Conservation (phyloP, 1,139 yeast genomes). For the Zhuliangozyma blackwelliae region DNA sequence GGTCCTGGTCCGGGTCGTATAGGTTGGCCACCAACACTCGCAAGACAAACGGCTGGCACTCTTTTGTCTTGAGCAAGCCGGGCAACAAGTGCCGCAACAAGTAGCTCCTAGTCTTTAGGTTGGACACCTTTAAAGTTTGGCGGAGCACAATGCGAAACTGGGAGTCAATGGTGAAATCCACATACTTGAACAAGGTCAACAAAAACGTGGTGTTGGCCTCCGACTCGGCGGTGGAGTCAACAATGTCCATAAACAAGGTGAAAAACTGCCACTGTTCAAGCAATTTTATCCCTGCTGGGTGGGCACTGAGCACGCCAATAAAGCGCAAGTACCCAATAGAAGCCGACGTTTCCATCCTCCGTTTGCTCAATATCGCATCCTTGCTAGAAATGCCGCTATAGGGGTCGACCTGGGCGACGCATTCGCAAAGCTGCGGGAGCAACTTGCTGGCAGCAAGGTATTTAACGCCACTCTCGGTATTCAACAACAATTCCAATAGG, state of each 20-base stretch:
- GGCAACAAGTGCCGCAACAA: constrained; percentile 56
- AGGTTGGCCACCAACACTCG: constrained; percentile 62
- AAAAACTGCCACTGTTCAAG: constrained; percentile 82
- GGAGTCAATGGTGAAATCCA: constrained; percentile 61
- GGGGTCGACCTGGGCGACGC: constrained; percentile 83
- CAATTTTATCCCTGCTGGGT: constrained; percentile 58
- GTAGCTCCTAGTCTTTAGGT: constrained; percentile 46
- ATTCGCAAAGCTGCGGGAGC: constrained; percentile 81
- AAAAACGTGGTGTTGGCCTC: constrained; percentile 52
- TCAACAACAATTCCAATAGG: constrained; percentile 61
- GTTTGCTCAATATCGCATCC: constrained; percentile 68
- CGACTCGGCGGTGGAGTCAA: constrained; percentile 36
- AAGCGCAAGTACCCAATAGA: constrained; percentile 75
- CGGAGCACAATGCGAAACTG: constrained; percentile 65
- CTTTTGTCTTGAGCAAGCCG: constrained; percentile 28
- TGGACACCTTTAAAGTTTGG: constrained; percentile 60
- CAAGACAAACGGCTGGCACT: constrained; percentile 35
- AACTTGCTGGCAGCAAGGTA: constrained; percentile 72
- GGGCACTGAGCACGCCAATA: constrained; percentile 65
- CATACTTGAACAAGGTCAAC: constrained; percentile 50
- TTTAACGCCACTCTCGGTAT: constrained; percentile 59
- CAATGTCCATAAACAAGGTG: constrained; percentile 71
- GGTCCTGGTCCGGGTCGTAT: constrained; percentile 59
- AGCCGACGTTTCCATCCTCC: constrained; percentile 58
- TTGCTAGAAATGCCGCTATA: constrained; percentile 67